Evolutionary conservation across 2,329 filamentous ascomycete species (phyloP).

Genomic region (Nothophoma quercina): DNA sequence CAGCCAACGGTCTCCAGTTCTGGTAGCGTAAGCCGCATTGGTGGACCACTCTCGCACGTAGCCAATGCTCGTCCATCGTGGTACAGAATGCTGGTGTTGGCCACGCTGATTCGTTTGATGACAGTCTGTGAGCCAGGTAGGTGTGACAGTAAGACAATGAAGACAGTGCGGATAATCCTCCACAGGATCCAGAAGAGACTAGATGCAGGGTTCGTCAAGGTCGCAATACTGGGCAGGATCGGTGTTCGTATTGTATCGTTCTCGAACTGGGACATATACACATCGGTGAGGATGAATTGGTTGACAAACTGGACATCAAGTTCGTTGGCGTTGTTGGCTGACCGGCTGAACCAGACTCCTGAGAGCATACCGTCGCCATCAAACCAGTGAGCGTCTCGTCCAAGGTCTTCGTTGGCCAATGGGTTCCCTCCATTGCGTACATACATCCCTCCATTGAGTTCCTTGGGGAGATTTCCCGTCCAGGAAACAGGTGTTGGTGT

Average conservation of each 20-base stretch:
- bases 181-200: slow-evolving; percentile 60
- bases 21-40: slow-evolving; percentile 70
- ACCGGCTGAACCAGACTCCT: slow-evolving; percentile 66
- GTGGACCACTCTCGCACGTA: slow-evolving; percentile 75
- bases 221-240: slow-evolving; percentile 72
- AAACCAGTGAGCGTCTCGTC: slow-evolving; percentile 74
- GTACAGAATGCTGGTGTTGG: slow-evolving; percentile 71
- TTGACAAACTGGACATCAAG: slow-evolving; percentile 72
- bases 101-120: slow-evolving; percentile 74
- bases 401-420: slow-evolving; percentile 66
- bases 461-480: slow-evolving; percentile 67
- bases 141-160: slow-evolving; percentile 65
- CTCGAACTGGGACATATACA: slow-evolving; percentile 64
- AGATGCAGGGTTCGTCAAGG: slow-evolving; percentile 67
- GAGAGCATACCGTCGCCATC: slow-evolving; percentile 79
- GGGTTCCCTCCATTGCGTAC: slow-evolving; percentile 77
- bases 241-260: slow-evolving; percentile 60
- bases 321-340: slow-evolving; percentile 42
- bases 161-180: slow-evolving; percentile 63
- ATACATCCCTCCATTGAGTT: slow-evolving; percentile 73
- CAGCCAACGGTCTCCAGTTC: slow-evolving; percentile 73
- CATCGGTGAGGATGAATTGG: slow-evolving; percentile 72
- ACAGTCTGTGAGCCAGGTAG: slow-evolving; percentile 63
- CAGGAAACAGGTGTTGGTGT: slow-evolving; percentile 65
- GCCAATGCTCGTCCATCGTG: slow-evolving; percentile 74